Conservation (phyloP, 768 basidiomycete genomes). For the Russula sp. region DNA sequence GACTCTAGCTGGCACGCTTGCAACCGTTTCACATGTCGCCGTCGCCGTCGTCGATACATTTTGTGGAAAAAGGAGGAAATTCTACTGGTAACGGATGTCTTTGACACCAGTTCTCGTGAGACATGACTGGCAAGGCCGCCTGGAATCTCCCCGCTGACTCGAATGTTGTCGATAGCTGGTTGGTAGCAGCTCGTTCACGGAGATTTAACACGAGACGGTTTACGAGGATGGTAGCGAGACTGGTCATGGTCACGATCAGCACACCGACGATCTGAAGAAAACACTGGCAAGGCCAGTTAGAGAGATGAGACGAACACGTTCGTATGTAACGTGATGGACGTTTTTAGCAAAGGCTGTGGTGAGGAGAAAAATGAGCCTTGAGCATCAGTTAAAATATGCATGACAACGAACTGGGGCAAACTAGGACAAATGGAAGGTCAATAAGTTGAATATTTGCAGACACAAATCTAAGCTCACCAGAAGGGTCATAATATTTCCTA, state of each 20-base stretch:
- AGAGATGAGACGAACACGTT: slow-evolving; percentile 21
- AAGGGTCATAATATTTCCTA: slow-evolving; percentile 20
- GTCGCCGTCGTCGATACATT: too few relatives aligned
- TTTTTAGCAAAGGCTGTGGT: slow-evolving; percentile 8
- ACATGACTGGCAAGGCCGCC: slow-evolving; percentile 1
- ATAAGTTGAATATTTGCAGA: background rate
- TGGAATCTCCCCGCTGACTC: slow-evolving; percentile 13
- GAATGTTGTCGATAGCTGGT: background rate
- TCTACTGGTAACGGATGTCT: too few relatives aligned
- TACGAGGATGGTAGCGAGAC: slow-evolving; percentile 16
- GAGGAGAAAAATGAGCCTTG: background rate
- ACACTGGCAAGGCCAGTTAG: background rate
- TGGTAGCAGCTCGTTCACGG: background rate
- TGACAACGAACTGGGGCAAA: slow-evolving; percentile 16
- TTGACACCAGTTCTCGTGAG: too few relatives aligned
- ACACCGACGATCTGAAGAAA: background rate
- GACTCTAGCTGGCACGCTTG: too few relatives aligned
- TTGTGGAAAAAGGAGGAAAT: too few relatives aligned
- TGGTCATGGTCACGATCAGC: background rate
- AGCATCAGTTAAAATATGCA: background rate
- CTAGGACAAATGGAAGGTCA: background rate
- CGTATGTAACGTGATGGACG: slow-evolving; percentile 3
- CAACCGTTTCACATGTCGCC: too few relatives aligned
- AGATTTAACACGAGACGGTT: slow-evolving; percentile 25
- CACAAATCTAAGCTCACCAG: slow-evolving; percentile 3